These are phyloP conservation scores for Fusarium sulawesiense DNA, from an alignment of 2,329 filamentous ascomycete species.

Conservation along the genomic window DNA sequence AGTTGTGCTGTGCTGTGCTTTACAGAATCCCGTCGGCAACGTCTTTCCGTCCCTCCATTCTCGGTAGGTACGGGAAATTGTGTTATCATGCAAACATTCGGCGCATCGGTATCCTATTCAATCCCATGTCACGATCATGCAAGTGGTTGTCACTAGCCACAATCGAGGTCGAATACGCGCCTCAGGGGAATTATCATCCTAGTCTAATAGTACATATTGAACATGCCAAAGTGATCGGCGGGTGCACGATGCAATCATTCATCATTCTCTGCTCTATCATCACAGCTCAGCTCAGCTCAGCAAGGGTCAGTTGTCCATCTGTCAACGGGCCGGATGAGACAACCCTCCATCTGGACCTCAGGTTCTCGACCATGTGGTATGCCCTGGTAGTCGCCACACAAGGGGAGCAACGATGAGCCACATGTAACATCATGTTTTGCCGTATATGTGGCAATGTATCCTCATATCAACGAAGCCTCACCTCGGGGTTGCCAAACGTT, in stretches of 20 bases:
- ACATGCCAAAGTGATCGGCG: constrained; percentile 25
- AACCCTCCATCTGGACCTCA: constrained; percentile 12
- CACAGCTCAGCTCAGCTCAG: constrained; percentile 39
- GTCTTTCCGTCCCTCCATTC: constrained; percentile 10
- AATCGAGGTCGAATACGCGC: constrained; percentile 39
- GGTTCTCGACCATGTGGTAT: constrained; percentile 29
- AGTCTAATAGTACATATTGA: neutral
- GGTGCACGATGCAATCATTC: constrained; percentile 11
- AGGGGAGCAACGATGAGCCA: constrained; percentile 33
- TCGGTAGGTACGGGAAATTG: constrained; percentile 10
- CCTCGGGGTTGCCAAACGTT: constrained; percentile 3
- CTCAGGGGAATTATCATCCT: constrained; percentile 27
- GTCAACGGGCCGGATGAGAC: constrained; percentile 40
- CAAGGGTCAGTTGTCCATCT: constrained; percentile 34
- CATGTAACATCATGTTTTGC: constrained; percentile 18
- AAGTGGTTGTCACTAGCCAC: constrained; percentile 41
- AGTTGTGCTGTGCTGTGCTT: neutral
- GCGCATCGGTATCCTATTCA: constrained; percentile 10
- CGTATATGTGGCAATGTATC: constrained; percentile 27
- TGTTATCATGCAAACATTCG: constrained; percentile 16
- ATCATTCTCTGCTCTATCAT: constrained; percentile 7
- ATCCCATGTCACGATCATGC: constrained; percentile 20
- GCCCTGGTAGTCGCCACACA: constrained; percentile 26
- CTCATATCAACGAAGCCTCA: constrained; percentile 1
- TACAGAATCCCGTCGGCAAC: constrained; percentile 19